These are phyloP conservation scores for Symbiodinium natans DNA, from an alignment of 73 alveolate genomes.

Conservation along the genomic window DNA sequence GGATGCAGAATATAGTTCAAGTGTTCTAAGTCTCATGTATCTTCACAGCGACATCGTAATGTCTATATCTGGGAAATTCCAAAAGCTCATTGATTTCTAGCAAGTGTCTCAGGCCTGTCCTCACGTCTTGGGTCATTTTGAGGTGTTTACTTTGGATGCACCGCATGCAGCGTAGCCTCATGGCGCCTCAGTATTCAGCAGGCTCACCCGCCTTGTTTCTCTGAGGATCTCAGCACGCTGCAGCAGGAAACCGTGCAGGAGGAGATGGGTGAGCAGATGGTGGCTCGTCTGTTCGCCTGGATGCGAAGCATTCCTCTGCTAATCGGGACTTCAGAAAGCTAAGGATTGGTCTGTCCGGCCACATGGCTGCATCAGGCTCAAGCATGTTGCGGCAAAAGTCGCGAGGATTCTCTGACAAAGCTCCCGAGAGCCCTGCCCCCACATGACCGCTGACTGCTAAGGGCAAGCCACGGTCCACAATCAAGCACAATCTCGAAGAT, in stretches of 20 bases:
- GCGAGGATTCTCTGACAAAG: no score
- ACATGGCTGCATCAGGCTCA: not conserved
- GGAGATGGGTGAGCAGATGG: conserved; percentile 69
- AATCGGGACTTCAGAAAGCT: not conserved
- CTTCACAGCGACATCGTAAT: no score
- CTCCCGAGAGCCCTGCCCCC: no score
- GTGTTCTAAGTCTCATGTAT: no score
- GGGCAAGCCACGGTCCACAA: not conserved
- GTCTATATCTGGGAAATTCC: no score
- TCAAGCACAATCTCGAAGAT: not conserved
- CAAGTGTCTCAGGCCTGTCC: no score
- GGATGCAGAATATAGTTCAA: no score
- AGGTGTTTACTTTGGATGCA: no score
- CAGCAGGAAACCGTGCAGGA: conserved; percentile 20
- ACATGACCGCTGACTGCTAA: not conserved
- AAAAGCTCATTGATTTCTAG: no score
- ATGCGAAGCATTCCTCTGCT: not conserved
- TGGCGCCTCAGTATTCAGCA: not conserved
- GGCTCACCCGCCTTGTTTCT: not conserved
- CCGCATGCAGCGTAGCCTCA: not conserved
- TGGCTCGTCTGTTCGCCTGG: not conserved
- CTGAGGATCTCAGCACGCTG: not conserved
- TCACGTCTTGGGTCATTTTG: no score
- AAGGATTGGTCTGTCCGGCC: conserved; percentile 5
- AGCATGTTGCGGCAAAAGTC: no score